Evolutionary conservation across 176 grass and related monocot genomes (phyloP), one percentile per base, ranked within the genome.

Genomic region (Aegilops sharonensis): DNA sequence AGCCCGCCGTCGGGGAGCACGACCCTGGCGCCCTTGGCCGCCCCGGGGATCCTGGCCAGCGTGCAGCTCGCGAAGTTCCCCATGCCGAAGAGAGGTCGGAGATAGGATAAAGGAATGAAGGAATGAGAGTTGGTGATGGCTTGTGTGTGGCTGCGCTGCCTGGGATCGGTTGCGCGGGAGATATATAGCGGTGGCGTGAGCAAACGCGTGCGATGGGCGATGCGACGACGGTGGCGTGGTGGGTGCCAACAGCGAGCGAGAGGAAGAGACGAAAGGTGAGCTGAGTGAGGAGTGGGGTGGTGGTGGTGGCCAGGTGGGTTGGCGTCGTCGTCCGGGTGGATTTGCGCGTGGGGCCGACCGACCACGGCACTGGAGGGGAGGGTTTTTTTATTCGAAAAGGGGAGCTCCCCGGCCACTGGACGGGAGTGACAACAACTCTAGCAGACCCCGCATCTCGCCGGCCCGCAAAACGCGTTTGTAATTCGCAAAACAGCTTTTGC

Each of bases 41-140:
- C 81, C 10, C 57, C 70, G 1, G 81, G 50, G 20, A 69, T 11
- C 62, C 86, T 72, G 39, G 77, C 78, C 74, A 92, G 42, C 50
- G 92, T 79, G 87, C 94, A 97, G 47, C 88, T 94, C 47, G 83
- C 84, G 82, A 92, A 90, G 86, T 98, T 98, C 66, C 97, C 97
- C 97, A 98, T 98, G 92, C 20, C 29, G 18, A 0, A 11, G 5
- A 47, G 21, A 30, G 23, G 12, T 1, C 10, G 24, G 64, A 3
- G 40, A 3, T 17, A 37, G 56, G 52, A 56, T 56, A 11, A 57
- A 57, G 18, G 54, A 43, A 75, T n/a, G 71, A 57, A 57, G 18
- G 54, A 43, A 75, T n/a, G 71, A 9, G 23, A 72, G 80, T 20
- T 39, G 32, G 17, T 17, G 47, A 9, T 11, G n/a, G 4, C 11